Conservation (phyloP, 345 rosid genomes). For the Barbarea vulgaris region DNA sequence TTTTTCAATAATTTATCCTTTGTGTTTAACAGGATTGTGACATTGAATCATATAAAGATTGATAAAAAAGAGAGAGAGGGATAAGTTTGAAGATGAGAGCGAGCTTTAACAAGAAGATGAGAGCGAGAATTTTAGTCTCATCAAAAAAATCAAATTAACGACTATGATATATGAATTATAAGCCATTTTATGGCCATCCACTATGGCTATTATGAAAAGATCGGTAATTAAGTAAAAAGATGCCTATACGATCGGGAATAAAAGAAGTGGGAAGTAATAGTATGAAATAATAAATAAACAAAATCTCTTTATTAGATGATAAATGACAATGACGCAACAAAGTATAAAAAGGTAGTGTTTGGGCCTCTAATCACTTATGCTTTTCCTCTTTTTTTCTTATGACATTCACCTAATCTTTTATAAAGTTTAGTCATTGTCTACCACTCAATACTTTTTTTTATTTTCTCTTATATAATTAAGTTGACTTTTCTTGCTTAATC, state of each 20-base stretch:
- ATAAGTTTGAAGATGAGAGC: neutral
- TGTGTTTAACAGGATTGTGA: too few species aligned
- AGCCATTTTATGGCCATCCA: neutral
- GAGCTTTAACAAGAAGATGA: neutral
- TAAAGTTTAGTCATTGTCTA: constrained; percentile 31
- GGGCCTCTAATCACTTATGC: constrained; percentile 33
- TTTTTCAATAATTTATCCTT: too few species aligned
- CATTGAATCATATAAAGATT: too few species aligned
- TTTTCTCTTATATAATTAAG: constrained; percentile 1
- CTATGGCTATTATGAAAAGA: neutral
- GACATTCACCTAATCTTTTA: constrained; percentile 38
- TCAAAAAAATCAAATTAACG: neutral
- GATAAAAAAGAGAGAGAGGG: neutral
- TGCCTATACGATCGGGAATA: constrained; percentile 17
- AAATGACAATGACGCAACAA: constrained; percentile 33
- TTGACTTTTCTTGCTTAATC: constrained; percentile 27
- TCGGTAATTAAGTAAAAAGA: neutral
- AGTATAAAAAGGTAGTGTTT: constrained; percentile 24
- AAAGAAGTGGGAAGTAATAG: constrained; percentile 22
- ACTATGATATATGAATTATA: neutral
- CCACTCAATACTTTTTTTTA: constrained; percentile 24
- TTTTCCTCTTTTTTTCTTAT: constrained; percentile 31
- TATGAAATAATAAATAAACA: neutral
- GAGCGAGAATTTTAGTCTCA: neutral
- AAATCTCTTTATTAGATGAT: constrained; percentile 11